Conservation (phyloP, 345 rosid genomes). For the Murraya paniculata region DNA sequence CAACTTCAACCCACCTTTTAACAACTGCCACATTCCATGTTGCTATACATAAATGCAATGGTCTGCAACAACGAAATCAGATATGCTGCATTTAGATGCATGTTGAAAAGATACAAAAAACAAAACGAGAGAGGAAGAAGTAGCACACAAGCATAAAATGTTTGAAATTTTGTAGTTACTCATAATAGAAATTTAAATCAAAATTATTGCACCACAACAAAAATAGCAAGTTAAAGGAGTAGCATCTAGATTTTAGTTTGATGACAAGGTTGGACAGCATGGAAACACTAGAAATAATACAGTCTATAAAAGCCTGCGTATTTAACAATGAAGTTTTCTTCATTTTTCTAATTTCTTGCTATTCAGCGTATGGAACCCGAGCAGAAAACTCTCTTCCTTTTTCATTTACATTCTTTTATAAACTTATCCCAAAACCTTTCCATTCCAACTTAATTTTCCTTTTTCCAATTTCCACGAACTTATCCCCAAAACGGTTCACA, state of each 20-base stretch:
- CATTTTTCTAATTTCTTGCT: background rate
- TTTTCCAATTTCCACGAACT: background rate
- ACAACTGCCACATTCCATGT: slow-evolving; percentile 91
- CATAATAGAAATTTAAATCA: background rate
- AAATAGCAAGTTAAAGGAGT: background rate
- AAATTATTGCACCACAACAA: background rate
- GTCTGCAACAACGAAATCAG: slow-evolving; percentile 48
- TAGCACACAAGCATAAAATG: background rate
- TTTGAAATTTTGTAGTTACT: background rate
- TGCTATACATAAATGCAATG: slow-evolving; percentile 83
- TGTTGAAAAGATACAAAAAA: background rate
- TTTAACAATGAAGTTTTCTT: background rate
- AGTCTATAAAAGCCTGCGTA: background rate
- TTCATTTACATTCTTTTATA: background rate
- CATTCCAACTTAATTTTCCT: background rate
- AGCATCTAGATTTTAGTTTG: background rate
- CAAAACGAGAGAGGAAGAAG: background rate
- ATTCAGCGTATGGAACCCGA: background rate
- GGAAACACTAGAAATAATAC: background rate
- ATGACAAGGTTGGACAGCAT: background rate
- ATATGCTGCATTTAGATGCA: slow-evolving; percentile 6
- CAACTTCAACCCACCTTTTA: slow-evolving; percentile 90
- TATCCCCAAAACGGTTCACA: background rate
- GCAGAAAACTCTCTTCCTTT: background rate
- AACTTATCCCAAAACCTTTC: background rate